Conservation (phyloP, 805 yeast genomes). For the Zygosaccharomyces pseudorouxii region DNA sequence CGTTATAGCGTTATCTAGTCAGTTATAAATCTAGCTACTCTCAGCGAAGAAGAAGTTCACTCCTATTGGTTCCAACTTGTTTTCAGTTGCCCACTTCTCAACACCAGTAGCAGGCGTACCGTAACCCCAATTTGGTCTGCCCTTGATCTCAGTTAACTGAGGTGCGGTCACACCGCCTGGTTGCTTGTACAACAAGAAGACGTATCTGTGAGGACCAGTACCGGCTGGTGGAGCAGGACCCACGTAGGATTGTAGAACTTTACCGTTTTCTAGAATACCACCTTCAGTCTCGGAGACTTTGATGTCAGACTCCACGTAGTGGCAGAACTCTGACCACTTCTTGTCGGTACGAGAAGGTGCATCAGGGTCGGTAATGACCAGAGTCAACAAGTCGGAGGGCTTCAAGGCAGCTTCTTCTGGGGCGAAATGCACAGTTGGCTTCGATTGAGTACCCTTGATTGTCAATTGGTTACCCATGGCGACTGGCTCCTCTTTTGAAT, state of each 20-base stretch:
- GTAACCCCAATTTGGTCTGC: slow-evolving; percentile 64
- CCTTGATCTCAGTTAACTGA: slow-evolving; percentile 20
- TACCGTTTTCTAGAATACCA: slow-evolving; percentile 36
- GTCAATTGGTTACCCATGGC: slow-evolving; percentile 72
- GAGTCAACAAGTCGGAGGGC: slow-evolving; percentile 51
- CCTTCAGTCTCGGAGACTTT: slow-evolving; percentile 14
- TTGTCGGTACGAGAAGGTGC: slow-evolving; percentile 82
- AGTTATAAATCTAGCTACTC: slow-evolving; percentile 29
- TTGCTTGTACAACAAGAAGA: slow-evolving; percentile 70
- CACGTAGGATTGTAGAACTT: slow-evolving; percentile 49
- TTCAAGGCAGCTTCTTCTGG: slow-evolving; percentile 24
- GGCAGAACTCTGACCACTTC: slow-evolving; percentile 86
- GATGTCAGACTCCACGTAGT: slow-evolving; percentile 56
- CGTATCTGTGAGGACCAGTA: slow-evolving; percentile 85
- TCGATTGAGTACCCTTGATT: slow-evolving; percentile 60
- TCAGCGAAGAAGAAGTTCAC: slow-evolving; percentile 85
- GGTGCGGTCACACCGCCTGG: slow-evolving; percentile 30
- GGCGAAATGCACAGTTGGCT: slow-evolving; percentile 61
- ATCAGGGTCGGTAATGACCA: slow-evolving; percentile 88
- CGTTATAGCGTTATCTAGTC: too few relatives aligned
- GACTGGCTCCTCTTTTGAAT: slow-evolving; percentile 39
- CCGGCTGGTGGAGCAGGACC: slow-evolving; percentile 92
- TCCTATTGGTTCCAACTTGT: slow-evolving; percentile 62
- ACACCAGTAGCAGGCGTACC: slow-evolving; percentile 78
- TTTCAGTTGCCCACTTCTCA: slow-evolving; percentile 62